Evolutionary conservation across 148 eudicot species (phyloP).

Genomic region (Chenopodium formosanum): DNA sequence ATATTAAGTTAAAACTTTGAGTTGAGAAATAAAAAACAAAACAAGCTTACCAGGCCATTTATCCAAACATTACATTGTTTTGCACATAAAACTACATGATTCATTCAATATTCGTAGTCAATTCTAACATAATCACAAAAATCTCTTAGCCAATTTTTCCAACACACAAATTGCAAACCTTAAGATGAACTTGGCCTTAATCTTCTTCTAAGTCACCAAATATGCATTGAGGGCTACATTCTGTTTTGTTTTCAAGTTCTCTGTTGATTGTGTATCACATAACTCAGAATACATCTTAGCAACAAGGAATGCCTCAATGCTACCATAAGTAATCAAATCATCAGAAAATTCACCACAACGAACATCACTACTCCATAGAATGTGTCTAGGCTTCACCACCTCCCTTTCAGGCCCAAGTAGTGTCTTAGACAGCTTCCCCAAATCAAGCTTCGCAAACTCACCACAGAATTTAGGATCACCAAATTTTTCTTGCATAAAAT

Average conservation of each 20-base stretch:
- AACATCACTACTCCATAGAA: neutral
- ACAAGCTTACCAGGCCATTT: too few species aligned
- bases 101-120: too few species aligned
- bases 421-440: neutral
- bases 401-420: neutral
- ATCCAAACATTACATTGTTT: too few species aligned
- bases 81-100: too few species aligned
- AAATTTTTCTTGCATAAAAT: neutral
- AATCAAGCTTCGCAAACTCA: neutral
- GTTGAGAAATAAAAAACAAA: too few species aligned
- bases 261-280: neutral
- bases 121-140: too few species aligned
- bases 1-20: too few species aligned
- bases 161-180: neutral
- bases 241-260: neutral
- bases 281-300: neutral
- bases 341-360: neutral
- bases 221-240: too few species aligned
- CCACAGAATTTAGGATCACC: neutral
- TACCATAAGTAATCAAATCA: neutral
- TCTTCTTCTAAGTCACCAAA: neutral
- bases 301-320: neutral
- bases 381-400: neutral
- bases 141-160: too few species aligned
- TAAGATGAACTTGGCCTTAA: neutral